phyloP scores from a whole-genome alignment of 1,284 basidiomycete genomes.

The Pseudozyma flocculosa region DNA sequence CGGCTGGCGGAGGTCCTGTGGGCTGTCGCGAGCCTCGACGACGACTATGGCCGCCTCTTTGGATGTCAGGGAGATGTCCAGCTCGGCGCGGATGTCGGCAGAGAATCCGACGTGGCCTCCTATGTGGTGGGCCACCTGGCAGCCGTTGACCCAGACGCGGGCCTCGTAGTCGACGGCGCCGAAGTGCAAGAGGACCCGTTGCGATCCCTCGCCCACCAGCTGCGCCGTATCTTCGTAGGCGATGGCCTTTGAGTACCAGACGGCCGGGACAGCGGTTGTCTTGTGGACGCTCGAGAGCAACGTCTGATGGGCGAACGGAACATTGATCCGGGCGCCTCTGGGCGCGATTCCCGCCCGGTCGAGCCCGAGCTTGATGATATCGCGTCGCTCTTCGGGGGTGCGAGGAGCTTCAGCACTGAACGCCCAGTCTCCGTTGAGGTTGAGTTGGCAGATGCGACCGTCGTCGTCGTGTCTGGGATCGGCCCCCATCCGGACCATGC shows the following conservation, averaged over 20 bases:
- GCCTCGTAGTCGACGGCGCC: slow-evolving; percentile 40
- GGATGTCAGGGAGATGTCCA: background rate
- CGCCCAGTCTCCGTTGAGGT: too few relatives aligned
- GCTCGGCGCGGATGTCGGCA: slow-evolving; percentile 24
- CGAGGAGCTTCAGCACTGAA: too few relatives aligned
- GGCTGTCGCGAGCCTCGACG: slow-evolving; percentile 19
- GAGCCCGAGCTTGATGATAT: too few relatives aligned
- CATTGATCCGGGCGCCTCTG: too few relatives aligned
- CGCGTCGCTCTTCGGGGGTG: too few relatives aligned
- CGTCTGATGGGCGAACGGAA: too few relatives aligned
- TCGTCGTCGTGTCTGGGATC: too few relatives aligned
- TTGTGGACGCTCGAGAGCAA: too few relatives aligned
- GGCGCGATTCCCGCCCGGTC: too few relatives aligned
- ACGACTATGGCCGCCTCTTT: background rate
- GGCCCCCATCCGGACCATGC: too few relatives aligned
- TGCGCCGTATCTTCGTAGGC: background rate
- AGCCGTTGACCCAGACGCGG: slow-evolving; percentile 25
- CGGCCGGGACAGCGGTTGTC: too few relatives aligned
- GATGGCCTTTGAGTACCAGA: slow-evolving; percentile 11
- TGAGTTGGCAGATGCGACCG: too few relatives aligned
- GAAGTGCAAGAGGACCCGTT: slow-evolving; percentile 26
- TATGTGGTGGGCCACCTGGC: slow-evolving; percentile 12
- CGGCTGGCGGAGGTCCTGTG: slow-evolving; percentile 29
- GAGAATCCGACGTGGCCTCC: slow-evolving; percentile 21
- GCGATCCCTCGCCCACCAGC: background rate